These are phyloP conservation scores for Dujonia santamariae DNA, from an alignment of 1,139 yeast species.

Conservation along the genomic window DNA sequence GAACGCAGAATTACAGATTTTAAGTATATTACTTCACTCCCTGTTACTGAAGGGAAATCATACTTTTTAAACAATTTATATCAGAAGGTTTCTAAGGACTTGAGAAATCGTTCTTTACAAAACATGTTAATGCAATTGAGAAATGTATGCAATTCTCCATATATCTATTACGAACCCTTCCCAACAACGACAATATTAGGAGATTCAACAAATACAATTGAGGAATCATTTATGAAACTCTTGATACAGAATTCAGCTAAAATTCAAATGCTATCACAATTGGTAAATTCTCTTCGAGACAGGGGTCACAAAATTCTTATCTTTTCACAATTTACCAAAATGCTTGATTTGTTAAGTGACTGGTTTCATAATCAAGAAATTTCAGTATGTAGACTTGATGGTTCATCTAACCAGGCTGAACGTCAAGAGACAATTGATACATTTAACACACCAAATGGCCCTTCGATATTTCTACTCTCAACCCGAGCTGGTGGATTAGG, in stretches of 20 bases:
- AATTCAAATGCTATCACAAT: conserved; percentile 62
- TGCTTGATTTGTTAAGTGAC: conserved; percentile 73
- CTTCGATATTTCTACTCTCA: conserved; percentile 64
- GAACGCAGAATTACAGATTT: conserved; percentile 1
- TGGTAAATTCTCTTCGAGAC: conserved; percentile 48
- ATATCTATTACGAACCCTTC: conserved; percentile 78
- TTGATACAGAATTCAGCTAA: conserved; percentile 62
- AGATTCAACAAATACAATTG: conserved; percentile 8
- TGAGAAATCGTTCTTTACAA: conserved; percentile 39
- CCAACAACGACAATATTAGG: conserved; percentile 29
- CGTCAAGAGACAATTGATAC: conserved; percentile 61
- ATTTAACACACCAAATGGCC: conserved; percentile 40
- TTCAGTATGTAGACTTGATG: conserved; percentile 68
- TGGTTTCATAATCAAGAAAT: conserved; percentile 46
- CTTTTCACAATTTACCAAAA: conserved; percentile 79
- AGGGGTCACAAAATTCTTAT: conserved; percentile 66
- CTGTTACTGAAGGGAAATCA: conserved; percentile 6
- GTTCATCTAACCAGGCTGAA: conserved; percentile 61
- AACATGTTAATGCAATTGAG: conserved; percentile 81
- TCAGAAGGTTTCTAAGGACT: conserved; percentile 16
- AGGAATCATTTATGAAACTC: conserved; percentile 25
- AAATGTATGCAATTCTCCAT: conserved; percentile 81
- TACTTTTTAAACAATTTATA: conserved; percentile 16
- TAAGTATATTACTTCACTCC: background rate
- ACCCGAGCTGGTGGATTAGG: conserved; percentile 97